Evolutionary conservation across 2,329 filamentous ascomycete species (phyloP).

Genomic region (Diplocarpon rosae): DNA sequence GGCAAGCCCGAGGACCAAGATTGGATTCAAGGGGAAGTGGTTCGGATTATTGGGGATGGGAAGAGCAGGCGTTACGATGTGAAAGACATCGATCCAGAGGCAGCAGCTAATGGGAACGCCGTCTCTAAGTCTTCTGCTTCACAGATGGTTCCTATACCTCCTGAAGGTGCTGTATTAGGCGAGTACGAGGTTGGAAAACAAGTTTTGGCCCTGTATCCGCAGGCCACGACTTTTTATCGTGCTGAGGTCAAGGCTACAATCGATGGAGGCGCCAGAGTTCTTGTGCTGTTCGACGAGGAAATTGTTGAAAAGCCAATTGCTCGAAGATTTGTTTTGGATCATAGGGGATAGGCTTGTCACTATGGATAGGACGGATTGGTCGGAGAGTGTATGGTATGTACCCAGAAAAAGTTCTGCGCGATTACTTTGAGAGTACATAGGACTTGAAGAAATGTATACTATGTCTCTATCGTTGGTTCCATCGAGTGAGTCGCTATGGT

Average conservation of each 20-base stretch:
- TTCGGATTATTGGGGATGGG: conserved; percentile 62
- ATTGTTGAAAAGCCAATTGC: conserved; percentile 67
- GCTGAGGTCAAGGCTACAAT: conserved; percentile 65
- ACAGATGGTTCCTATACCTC: conserved; percentile 68
- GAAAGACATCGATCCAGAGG: conserved; percentile 67
- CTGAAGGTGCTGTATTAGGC: conserved; percentile 45
- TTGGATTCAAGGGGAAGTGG: conserved; percentile 70
- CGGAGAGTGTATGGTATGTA: not conserved
- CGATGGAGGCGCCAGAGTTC: conserved; percentile 41
- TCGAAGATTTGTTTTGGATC: conserved; percentile 66
- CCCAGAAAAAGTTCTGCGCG: not conserved
- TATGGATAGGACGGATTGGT: not conserved
- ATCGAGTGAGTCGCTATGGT: too few species aligned
- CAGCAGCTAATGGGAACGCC: conserved; percentile 32
- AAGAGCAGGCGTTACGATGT: conserved; percentile 72
- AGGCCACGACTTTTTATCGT: conserved; percentile 78
- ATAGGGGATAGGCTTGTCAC: conserved; percentile 28
- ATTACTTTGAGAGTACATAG: not conserved
- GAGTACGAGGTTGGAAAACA: conserved; percentile 54
- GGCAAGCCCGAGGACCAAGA: conserved; percentile 38
- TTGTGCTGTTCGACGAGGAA: conserved; percentile 69
- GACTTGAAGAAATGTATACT: not conserved
- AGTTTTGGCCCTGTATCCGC: conserved; percentile 69
- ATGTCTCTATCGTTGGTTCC: too few species aligned
- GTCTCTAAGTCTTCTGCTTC: conserved; percentile 60